Evolutionary conservation across 2,329 filamentous ascomycete genomes (phyloP), one percentile per base, ranked within the genome.

Genomic region (Pestalotiopsis fici): DNA sequence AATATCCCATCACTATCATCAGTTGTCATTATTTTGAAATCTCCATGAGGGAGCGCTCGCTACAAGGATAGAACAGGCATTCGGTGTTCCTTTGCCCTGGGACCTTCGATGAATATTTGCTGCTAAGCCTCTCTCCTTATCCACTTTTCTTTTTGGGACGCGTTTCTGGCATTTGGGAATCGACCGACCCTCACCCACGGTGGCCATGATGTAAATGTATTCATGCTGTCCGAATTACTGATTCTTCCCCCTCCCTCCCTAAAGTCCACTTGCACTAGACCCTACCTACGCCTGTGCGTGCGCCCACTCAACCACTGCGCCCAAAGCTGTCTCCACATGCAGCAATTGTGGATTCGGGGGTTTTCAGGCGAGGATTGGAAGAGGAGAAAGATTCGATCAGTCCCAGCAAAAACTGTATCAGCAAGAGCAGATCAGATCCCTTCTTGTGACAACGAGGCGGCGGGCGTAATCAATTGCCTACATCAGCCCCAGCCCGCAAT

Each of bases 41-140:
- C 55, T 18, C 7, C 21, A 25, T 15, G 23, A 25, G 27, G 27
- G 55, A 27, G 7, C 13, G n/a, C 23, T 31, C 6, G 21, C 31
- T 18, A 25, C 21, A 43, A 62, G 59, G 59, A 21, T 62, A 21
- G 59, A 62, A 43, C 59, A 47, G 59, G 59, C 59, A 62, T 62
- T 43, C 59, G n/a, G 59, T 25, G 37, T 62, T 18, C 43, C 43
- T 50, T 6, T 50, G 43, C 18, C 43, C 43, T 50, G 43, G 43
- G 43, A 50, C 35, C 15, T 60, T 21, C n/a, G 13, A 21, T n/a
- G n/a, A n/a, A n/a, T 5, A 15, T 27, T 6, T 62, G 59, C 31
- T 62, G 59, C 59, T 62, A 62, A 62, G 59, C 59, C 59, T 62
- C 59, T 62, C 25, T 62, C 18, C 59, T 35, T 39, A n/a, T n/a